Evolutionary conservation across 192 early-diverging fungal species (phyloP).

Genomic region (Coemansia sp.): DNA sequence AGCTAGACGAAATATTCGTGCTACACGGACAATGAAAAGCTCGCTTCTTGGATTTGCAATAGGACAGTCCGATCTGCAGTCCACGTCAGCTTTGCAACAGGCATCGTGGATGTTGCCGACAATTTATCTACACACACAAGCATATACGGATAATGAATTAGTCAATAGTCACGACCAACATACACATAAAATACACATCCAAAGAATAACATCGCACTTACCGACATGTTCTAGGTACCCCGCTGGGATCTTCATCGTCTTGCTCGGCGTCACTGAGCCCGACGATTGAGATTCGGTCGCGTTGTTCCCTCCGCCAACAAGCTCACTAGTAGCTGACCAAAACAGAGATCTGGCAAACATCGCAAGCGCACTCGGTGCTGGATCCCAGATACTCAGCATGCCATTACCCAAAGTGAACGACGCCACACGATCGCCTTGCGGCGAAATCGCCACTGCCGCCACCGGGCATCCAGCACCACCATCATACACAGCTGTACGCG

Average conservation of each 20-base stretch:
- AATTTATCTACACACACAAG: constrained; percentile 15
- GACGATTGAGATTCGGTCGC: constrained; percentile 9
- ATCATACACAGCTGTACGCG: constrained; percentile 42
- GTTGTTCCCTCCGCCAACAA: constrained; percentile 1
- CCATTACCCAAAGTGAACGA: constrained; percentile 50
- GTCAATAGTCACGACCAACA: too few species aligned
- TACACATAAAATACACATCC: too few species aligned
- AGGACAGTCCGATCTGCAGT: constrained; percentile 43
- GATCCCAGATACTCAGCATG: constrained; percentile 49
- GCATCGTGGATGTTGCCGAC: constrained; percentile 19
- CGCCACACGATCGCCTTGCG: constrained; percentile 45
- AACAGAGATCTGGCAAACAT: constrained; percentile 53
- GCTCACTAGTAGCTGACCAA: constrained; percentile 23
- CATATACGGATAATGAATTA: too few species aligned
- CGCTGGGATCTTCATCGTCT: constrained; percentile 46
- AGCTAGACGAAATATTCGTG: background rate
- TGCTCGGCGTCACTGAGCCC: constrained; percentile 38
- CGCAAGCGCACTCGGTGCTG: constrained; percentile 48
- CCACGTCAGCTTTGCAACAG: constrained; percentile 35
- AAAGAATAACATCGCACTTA: too few species aligned
- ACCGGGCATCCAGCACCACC: constrained; percentile 25
- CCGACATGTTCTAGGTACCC: constrained; percentile 25
- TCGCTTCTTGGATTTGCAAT: constrained; percentile 45
- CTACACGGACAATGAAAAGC: constrained; percentile 45
- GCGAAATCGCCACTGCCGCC: constrained; percentile 49